These are phyloP conservation scores for Emmonsia crescens DNA, from an alignment of 2,329 filamentous ascomycete genomes.

Conservation along the genomic window DNA sequence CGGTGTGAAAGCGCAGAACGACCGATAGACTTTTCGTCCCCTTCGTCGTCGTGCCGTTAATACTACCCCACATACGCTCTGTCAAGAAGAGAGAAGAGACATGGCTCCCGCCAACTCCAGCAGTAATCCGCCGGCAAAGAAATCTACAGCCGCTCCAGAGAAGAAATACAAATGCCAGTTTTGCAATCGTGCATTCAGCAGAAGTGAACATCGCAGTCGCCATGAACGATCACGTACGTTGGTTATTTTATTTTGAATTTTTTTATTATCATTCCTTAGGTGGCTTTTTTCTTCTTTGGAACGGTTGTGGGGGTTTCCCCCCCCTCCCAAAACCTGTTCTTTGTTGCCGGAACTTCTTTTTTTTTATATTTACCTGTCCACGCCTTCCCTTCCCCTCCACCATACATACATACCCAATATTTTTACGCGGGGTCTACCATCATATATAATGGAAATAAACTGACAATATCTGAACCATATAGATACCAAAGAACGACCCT, in stretches of 20 bases:
- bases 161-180: constrained; percentile 99
- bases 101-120: constrained; percentile 47
- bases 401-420: not conserved
- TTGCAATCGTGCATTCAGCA: constrained; percentile 92
- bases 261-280: not conserved
- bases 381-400: not conserved
- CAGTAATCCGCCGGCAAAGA: constrained; percentile 67
- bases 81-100: constrained; percentile 1
- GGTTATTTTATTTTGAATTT: constrained; percentile 3
- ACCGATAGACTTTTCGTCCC: constrained; percentile 24
- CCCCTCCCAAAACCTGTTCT: not conserved
- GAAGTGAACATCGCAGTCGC: constrained; percentile 91
- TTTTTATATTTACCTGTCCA: not conserved
- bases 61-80: constrained; percentile 8
- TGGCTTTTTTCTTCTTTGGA: not conserved
- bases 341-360: not conserved
- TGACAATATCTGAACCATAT: constrained; percentile 11
- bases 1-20: constrained; percentile 33
- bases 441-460: not conserved
- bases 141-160: constrained; percentile 68
- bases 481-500: constrained; percentile 98
- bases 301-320: not conserved
- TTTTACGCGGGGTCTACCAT: not conserved
- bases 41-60: constrained; percentile 16
- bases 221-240: constrained; percentile 97